A percentile compares a stretch with the other conserved stretches of the same genome.
These are phyloP conservation scores for Penicillium waksmanii DNA, from an alignment of 495 filamentous ascomycete species.

Conservation along the genomic window DNA sequence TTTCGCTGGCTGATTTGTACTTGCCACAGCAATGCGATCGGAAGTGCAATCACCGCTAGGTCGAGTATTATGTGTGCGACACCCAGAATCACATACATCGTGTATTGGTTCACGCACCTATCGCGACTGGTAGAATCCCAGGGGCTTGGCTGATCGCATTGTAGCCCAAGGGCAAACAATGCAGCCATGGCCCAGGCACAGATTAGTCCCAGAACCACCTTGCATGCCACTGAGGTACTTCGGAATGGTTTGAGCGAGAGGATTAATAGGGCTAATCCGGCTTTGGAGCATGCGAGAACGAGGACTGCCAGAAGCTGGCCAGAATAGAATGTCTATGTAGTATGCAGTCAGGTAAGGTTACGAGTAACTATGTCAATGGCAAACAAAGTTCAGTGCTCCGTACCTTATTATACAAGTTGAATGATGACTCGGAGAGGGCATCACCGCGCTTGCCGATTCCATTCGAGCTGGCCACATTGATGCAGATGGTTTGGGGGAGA, in stretches of 20 bases:
- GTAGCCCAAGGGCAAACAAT: constrained; percentile 11
- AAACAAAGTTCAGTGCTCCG: too few species aligned
- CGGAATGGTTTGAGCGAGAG: constrained; percentile 19
- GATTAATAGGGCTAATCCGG: constrained; percentile 15
- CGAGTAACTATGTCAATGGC: too few species aligned
- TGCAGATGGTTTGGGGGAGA: constrained; percentile 15
- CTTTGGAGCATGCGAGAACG: constrained; percentile 21
- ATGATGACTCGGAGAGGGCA: constrained; percentile 4
- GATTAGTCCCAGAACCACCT: constrained; percentile 8
- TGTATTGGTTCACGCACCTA: constrained; percentile 15
- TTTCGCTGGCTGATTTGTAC: constrained; percentile 17
- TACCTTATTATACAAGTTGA: constrained; percentile 7
- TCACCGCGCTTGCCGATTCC: constrained; percentile 14
- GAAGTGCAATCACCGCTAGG: constrained; percentile 10
- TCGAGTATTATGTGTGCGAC: constrained; percentile 13
- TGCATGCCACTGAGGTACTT: constrained; percentile 8
- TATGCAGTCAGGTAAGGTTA: neutral
- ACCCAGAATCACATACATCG: constrained; percentile 9
- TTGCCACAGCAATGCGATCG: constrained; percentile 10
- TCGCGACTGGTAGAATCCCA: constrained; percentile 7
- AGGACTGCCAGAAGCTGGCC: constrained; percentile 15
- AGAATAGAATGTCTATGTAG: neutral
- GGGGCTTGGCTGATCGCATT: constrained; percentile 10
- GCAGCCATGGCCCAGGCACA: constrained; percentile 8
- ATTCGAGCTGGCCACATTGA: constrained; percentile 13